Conservation (phyloP, 129 eudicot species). For the Flaveria robusta region DNA sequence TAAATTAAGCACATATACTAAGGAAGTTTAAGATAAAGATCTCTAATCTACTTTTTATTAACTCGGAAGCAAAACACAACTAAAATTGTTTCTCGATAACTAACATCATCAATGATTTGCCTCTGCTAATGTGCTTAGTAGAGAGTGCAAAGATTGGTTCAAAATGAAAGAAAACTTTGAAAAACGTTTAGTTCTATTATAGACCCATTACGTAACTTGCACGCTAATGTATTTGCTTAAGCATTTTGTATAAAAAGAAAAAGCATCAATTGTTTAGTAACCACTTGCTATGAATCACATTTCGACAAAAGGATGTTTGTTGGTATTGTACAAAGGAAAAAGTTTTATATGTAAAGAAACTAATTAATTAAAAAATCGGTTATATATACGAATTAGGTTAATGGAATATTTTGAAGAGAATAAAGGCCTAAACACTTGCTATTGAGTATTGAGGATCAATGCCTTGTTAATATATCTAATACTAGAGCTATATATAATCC, state of each 20-base stretch:
- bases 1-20: background rate
- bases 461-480: constrained; percentile 22
- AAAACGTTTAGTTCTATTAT: background rate
- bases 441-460: constrained; percentile 31
- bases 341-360: constrained; percentile 7
- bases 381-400: constrained; percentile 20
- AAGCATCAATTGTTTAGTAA: constrained; percentile 4
- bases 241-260: constrained; percentile 2
- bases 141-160: no score
- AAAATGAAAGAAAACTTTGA: background rate
- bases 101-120: background rate
- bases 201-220: constrained; percentile 1
- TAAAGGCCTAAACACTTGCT: constrained; percentile 38
- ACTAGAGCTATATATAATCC: background rate
- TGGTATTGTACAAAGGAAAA: constrained; percentile 29
- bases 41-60: no score
- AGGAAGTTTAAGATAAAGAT: background rate
- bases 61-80: background rate
- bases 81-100: background rate
- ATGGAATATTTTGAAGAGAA: constrained; percentile 33
- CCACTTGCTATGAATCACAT: constrained; percentile 2
- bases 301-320: constrained; percentile 20
- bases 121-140: no score
- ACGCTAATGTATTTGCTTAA: constrained; percentile 16
- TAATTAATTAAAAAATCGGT: constrained; percentile 7